Evolutionary conservation across 768 basidiomycete genomes (phyloP), one percentile per base, ranked within the genome.

Genomic region (Agrocybe pediades): DNA sequence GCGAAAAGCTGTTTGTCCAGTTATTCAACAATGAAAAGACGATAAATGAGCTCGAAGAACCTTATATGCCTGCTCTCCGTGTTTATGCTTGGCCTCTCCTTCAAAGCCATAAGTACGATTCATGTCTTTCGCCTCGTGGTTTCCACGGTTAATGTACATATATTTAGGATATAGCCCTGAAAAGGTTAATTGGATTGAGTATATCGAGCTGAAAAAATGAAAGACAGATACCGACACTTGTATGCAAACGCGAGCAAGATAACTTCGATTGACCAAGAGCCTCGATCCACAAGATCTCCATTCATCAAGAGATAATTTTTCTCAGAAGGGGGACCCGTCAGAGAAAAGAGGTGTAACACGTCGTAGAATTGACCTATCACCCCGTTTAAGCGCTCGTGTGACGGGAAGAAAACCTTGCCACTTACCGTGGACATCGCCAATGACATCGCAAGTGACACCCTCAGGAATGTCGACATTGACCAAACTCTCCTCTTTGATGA

Each of bases 61-160:
- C 81, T 94, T 95, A 76, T 95, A 98, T 0, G 92, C 88, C 68
- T 94, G 87, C 64, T 97, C 95, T 24, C 95, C 95, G 61, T 96
- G 93, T 68, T 99, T 98, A 65, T 96, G 90, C 65, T 96, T 96
- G 25, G 86, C 90, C 74, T 99, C 97, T 36, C 95, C 95, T 69
- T 96, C 93, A 64, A 95, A 95, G 1, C 94, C 94, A 68, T 96
- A 95, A 19, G 87, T 83, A 45, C 88, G 76, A 71, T 99, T 99
- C 97, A 99, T 98, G 42, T 98, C 95, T 68, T 92, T 91, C 55
- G 93, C 87, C 73, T 96, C 94, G 65, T 98, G 96, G 72, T 98
- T 98, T 16, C 96, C 96, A 58, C 96, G 84, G 69, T 99, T 98
- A 67, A 99, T 84, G 69, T 82, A 96, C 79, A 98, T 92, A 53